Evolutionary conservation across 257 asterid species (phyloP).

Genomic region (Ocimum tenuiflorum): DNA sequence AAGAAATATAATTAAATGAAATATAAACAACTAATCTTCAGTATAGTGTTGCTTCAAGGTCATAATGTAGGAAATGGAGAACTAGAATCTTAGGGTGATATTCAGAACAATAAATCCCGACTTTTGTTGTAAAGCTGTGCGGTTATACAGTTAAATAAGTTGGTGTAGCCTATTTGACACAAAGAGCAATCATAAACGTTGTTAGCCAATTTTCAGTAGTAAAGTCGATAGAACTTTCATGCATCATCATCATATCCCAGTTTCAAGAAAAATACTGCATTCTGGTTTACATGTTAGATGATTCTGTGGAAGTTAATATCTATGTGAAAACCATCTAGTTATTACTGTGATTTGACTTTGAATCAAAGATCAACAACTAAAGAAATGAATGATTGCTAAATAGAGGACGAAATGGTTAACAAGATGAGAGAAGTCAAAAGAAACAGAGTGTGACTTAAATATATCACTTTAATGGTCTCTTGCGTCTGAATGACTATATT

Average conservation of each 20-base stretch:
- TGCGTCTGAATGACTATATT: not conserved
- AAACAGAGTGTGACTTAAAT: not conserved
- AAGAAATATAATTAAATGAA: constrained; percentile 10
- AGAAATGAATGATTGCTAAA: constrained; percentile 1
- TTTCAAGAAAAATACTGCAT: constrained; percentile 1
- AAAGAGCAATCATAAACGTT: not conserved
- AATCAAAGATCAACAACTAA: not conserved
- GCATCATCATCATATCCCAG: not conserved
- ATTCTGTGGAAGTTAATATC: not conserved
- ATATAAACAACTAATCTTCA: constrained; percentile 2
- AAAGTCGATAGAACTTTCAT: not conserved
- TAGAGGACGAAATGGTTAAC: not conserved
- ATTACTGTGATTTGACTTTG: not conserved
- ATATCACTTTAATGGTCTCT: not conserved
- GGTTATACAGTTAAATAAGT: not conserved
- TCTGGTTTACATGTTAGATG: not conserved
- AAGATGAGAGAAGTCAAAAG: not conserved
- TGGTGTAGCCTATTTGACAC: not conserved
- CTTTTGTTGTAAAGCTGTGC: not conserved
- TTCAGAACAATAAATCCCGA: not conserved
- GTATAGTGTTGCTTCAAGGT: not conserved
- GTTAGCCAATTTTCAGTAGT: not conserved
- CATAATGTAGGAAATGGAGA: not conserved
- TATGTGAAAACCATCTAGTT: not conserved
- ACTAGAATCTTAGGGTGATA: not conserved